Evolutionary conservation across 345 rosid species (phyloP).

Genomic region (Garcia nutans): DNA sequence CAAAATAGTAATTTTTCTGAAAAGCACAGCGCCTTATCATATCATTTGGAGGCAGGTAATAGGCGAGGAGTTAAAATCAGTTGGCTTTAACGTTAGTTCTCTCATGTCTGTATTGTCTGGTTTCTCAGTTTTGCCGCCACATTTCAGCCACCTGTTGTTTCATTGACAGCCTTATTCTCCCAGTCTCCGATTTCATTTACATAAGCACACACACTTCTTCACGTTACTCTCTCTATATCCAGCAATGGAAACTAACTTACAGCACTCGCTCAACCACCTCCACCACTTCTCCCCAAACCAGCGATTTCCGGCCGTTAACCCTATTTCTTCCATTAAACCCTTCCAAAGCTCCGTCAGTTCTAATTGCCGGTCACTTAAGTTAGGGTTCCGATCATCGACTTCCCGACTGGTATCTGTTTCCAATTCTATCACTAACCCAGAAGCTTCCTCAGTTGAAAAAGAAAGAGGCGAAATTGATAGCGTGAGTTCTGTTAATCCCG

Average conservation of each 20-base stretch:
- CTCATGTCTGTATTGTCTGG: too few species aligned
- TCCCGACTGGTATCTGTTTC: conserved; percentile 28
- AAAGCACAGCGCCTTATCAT: too few species aligned
- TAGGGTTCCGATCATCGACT: conserved; percentile 15
- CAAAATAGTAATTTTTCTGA: too few species aligned
- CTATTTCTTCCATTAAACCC: conserved; percentile 15
- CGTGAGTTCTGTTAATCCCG: conserved; percentile 41
- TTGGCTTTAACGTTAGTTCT: too few species aligned
- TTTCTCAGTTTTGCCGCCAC: not conserved
- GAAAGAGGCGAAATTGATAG: conserved; percentile 3
- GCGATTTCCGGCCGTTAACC: conserved; percentile 16
- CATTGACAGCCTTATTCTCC: not conserved
- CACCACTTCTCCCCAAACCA: conserved; percentile 14
- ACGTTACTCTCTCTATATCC: not conserved
- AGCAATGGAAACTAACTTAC: conserved; percentile 4
- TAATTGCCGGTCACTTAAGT: not conserved
- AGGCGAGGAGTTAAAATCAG: too few species aligned
- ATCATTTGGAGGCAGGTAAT: too few species aligned
- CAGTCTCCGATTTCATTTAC: not conserved
- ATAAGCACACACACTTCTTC: not conserved
- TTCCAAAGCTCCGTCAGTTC: conserved; percentile 16
- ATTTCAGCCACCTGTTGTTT: not conserved
- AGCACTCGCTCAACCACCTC: conserved; percentile 1
- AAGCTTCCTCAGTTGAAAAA: conserved; percentile 2
- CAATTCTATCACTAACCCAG: conserved; percentile 27